Base-by-base conservation (phyloP, 2,329 filamentous ascomycete species). In the Fusarium haematococcum region DNA sequence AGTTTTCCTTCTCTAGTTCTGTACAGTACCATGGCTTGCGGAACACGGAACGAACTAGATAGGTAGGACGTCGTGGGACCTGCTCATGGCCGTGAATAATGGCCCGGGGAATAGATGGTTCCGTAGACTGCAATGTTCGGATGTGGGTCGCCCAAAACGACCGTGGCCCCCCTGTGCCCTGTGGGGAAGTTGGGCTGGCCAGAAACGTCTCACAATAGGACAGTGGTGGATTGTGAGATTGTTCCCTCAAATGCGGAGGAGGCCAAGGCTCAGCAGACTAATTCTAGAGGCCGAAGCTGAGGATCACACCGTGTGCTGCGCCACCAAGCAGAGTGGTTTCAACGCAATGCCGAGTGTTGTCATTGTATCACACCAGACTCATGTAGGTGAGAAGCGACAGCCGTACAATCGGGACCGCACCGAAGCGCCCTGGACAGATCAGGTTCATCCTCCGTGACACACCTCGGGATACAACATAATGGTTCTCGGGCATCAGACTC, bases 201-300 rank as follows among this genome's bases (percentile, higher is more conserved):
- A 50, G 45, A 73, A 63, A 52, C 62, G 61, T 32, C 63, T 58
- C 41, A 67, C 61, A 65, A 72, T 57, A 50, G 50, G 33, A 69
- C 45, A 30, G 33, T 61, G 61, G 71, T 43, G 30, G n/a, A 32
- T 35, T 61, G 27, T 32, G 60, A 37, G 39, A 65, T 74, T 70
- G 69, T 74, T 68, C 62, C 57, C 64, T 70, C 68, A 58, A 61
- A 63, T 67, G 65, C 56, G 63, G 70, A 72, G 65, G 64, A 43
- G 50, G 59, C 35, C 50, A 64, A 27, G 41, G 56, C 27, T 61
- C 64, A 43, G 63, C 58, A 64, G 18, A 50, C 65, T 71, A 71
- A 45, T 52, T 48, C 57, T 35, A 59, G 64, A 67, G 41, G 32
- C 65, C 43, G 52, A 68, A 52, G 43, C 41, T 37, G 58, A 48